A percentile compares a stretch with the other conserved stretches of the same genome.
Conservation (phyloP, 2,329 filamentous ascomycete species). For the Aciculosporium take region DNA sequence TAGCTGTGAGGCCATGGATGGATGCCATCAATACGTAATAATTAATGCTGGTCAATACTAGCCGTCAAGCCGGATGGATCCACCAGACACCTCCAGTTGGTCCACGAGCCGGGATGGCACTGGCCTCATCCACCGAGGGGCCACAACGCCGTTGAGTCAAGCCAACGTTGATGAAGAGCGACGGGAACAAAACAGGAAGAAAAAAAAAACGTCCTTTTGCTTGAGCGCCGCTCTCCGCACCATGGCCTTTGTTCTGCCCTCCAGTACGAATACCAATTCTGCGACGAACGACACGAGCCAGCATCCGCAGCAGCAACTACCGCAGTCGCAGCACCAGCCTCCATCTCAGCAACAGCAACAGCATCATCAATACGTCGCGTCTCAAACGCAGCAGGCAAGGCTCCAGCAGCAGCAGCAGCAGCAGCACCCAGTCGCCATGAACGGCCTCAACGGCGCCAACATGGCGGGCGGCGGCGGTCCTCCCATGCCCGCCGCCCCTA, state of each 20-base stretch:
- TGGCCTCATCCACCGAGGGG: neutral
- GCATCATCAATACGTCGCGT: constrained; percentile 7
- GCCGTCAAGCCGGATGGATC: neutral
- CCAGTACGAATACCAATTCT: neutral
- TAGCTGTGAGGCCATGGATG: too few species aligned
- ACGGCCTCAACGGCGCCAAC: constrained; percentile 35
- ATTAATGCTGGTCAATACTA: too few species aligned
- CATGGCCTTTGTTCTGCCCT: constrained; percentile 6
- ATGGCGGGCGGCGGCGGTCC: constrained; percentile 20
- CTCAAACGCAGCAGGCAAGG: constrained; percentile 4
- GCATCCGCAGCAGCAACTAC: constrained; percentile 3
- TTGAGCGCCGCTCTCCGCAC: constrained; percentile 4
- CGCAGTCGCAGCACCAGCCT: constrained; percentile 7
- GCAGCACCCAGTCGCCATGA: constrained; percentile 22
- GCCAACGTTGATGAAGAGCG: neutral
- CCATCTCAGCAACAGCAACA: constrained; percentile 5
- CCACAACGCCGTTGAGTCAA: neutral
- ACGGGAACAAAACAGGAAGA: neutral
- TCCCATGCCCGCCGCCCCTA: constrained; percentile 33
- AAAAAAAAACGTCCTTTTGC: neutral
- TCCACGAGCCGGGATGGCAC: neutral
- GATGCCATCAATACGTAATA: too few species aligned
- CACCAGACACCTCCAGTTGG: neutral
- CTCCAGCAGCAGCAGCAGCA: constrained; percentile 8
- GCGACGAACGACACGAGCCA: constrained; percentile 1